phyloP scores from a whole-genome alignment of 495 filamentous ascomycete genomes.

The Tuber melanosporum region DNA sequence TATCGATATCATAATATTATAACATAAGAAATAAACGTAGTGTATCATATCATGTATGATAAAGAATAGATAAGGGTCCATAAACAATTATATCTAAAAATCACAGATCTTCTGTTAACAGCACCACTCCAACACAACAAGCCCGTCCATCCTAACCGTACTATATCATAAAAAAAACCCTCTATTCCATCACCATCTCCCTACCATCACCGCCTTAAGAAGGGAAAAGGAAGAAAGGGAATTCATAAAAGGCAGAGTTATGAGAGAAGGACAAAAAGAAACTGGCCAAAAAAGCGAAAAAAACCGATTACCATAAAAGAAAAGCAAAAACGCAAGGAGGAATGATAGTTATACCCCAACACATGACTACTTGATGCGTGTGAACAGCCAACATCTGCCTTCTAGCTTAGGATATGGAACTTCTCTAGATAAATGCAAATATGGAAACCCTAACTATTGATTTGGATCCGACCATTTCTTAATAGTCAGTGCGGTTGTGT shows the following conservation, averaged over 20 bases:
- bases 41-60: not conserved
- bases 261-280: not conserved
- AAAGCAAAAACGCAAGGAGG: not conserved
- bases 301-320: not conserved
- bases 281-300: not conserved
- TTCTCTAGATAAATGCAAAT: not conserved
- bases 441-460: constrained; percentile 18
- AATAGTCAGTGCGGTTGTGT: constrained; percentile 79
- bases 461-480: constrained; percentile 59
- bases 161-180: not conserved
- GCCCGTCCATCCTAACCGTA: not conserved
- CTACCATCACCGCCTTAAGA: not conserved
- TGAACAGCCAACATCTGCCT: not conserved
- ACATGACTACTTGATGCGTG: not conserved
- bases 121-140: not conserved
- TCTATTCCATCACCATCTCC: not conserved
- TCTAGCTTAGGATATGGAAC: not conserved
- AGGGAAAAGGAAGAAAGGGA: not conserved
- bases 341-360: not conserved
- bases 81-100: not conserved
- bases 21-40: constrained; percentile 4
- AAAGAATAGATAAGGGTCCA: not conserved
- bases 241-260: not conserved
- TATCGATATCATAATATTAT: no score
- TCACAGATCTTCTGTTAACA: not conserved